Evolutionary conservation across 108 stramenopile species (phyloP).

Genomic region (Nannochloropsis salina): DNA sequence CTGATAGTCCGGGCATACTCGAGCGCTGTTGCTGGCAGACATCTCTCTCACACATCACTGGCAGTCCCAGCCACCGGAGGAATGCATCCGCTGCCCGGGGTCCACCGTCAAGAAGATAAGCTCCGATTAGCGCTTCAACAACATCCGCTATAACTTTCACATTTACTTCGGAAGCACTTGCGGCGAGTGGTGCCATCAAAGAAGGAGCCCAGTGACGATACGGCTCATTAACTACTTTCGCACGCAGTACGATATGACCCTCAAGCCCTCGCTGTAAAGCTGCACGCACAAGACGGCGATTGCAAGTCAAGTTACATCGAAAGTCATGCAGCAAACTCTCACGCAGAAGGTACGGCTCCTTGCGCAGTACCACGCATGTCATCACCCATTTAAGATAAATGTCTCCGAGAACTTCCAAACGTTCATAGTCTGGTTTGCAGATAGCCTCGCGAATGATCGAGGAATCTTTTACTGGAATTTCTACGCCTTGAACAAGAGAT

Average conservation of each 20-base stretch:
- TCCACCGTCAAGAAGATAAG: background rate
- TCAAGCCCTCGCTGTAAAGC: background rate
- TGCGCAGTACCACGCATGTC: background rate
- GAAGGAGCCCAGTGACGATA: conserved; percentile 41
- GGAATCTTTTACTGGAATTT: background rate
- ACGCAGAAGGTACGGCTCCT: conserved; percentile 11
- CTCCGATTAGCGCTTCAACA: conserved; percentile 46
- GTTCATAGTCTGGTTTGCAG: conserved; percentile 19
- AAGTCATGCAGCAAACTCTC: conserved; percentile 16
- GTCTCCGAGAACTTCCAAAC: conserved; percentile 17
- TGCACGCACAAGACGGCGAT: background rate
- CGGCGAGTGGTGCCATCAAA: conserved; percentile 40
- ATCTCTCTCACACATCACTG: background rate
- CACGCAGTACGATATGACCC: background rate
- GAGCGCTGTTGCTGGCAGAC: background rate
- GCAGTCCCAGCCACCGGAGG: background rate
- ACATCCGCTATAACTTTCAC: conserved; percentile 46
- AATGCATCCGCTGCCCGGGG: background rate
- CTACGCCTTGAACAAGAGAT: background rate
- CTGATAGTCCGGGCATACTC: background rate
- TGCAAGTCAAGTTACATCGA: background rate
- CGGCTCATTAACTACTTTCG: conserved; percentile 27
- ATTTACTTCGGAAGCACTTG: conserved; percentile 31
- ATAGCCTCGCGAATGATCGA: background rate
- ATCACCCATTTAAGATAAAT: conserved; percentile 11